Evolutionary conservation across 352 stramenopile species (phyloP).

Genomic region (Aphanomyces invadans): DNA sequence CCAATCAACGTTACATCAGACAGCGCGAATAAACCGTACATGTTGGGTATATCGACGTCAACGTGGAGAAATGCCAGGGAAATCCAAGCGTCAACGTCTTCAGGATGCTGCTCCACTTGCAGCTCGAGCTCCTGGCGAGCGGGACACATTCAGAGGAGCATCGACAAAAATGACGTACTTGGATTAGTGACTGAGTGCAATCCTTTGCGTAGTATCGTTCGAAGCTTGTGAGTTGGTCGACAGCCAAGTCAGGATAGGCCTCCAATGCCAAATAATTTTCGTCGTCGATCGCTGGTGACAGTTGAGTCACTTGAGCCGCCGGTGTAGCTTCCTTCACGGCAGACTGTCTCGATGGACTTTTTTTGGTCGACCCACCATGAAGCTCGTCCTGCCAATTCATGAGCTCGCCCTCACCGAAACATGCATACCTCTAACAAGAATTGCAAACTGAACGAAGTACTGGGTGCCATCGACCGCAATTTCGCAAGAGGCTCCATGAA

Average conservation of each 20-base stretch:
- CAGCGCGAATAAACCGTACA: background rate
- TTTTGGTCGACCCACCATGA: too few species aligned
- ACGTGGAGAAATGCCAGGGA: conserved; percentile 21
- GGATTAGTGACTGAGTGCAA: background rate
- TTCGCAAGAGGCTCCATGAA: background rate
- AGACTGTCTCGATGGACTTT: background rate
- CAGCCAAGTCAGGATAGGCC: background rate
- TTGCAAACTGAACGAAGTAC: background rate
- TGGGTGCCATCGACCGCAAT: background rate
- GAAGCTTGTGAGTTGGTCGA: background rate
- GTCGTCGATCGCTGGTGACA: background rate
- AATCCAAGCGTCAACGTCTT: conserved; percentile 18
- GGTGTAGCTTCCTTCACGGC: too few species aligned
- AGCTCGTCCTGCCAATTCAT: too few species aligned
- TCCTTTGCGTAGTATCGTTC: conserved; percentile 17
- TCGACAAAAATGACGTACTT: background rate
- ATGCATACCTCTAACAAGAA: conserved; percentile 7
- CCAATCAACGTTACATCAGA: background rate
- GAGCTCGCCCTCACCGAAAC: background rate
- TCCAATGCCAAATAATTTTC: conserved; percentile 12
- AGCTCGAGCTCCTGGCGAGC: conserved; percentile 5
- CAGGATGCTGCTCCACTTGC: conserved; percentile 16
- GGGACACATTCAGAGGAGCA: too few species aligned
- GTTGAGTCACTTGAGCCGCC: background rate
- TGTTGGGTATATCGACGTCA: conserved; percentile 12